Percentiles rank a stretch among this genome's conserved stretches.
These are phyloP conservation scores for Hortiboletus flavorubellus DNA, from an alignment of 768 basidiomycete species.

Conservation along the genomic window DNA sequence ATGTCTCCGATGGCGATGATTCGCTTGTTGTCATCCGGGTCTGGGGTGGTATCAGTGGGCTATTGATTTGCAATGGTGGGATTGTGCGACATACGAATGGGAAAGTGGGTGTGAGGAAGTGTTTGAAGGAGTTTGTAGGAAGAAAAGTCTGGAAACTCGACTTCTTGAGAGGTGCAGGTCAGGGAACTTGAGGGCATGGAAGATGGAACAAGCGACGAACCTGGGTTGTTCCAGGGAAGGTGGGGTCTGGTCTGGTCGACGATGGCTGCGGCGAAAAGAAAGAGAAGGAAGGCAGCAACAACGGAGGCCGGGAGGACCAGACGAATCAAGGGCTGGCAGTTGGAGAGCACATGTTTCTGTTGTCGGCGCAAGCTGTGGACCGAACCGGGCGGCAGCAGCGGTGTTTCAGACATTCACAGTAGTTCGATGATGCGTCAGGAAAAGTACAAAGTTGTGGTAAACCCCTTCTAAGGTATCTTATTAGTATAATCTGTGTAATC, in stretches of 20 bases:
- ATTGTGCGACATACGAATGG: conserved; percentile 41
- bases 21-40: conserved; percentile 46
- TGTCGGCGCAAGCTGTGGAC: background rate
- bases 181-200: background rate
- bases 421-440: background rate
- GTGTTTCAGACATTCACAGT: conserved; percentile 11
- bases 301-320: conserved; percentile 33
- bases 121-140: conserved; percentile 42
- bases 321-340: background rate
- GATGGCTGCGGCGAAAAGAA: conserved; percentile 38
- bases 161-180: background rate
- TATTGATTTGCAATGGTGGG: background rate
- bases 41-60: conserved; percentile 31
- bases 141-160: conserved; percentile 51
- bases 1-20: conserved; percentile 84
- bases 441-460: background rate
- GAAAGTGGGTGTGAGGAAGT: conserved; percentile 49
- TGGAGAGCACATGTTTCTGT: background rate
- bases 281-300: conserved; percentile 41
- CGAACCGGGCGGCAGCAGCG: conserved; percentile 4
- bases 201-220: background rate
- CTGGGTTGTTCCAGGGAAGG: conserved; percentile 12
- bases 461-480: background rate
- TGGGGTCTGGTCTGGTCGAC: conserved; percentile 4
- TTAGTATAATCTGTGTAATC: background rate